Evolutionary conservation across 2,329 filamentous ascomycete genomes (phyloP), one percentile per base, ranked within the genome.

Genomic region (Chaetomium sp.): DNA sequence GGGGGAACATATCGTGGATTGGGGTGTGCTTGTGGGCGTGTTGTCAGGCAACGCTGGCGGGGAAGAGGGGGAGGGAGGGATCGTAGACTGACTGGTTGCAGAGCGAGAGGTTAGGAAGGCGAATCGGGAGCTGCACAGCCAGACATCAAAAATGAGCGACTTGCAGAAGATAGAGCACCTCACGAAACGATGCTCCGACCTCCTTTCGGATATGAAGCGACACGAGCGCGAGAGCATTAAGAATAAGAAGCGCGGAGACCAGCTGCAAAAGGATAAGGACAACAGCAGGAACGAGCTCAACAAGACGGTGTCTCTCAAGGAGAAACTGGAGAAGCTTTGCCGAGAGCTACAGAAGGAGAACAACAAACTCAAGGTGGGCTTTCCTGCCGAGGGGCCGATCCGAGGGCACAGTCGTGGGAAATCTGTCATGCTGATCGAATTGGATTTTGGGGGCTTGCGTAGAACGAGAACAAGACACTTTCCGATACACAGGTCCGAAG

Each of bases 231-330:
- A 99, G 60, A 91, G 95, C 68, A 82, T 89, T 59, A 97, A 96
- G 74, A 94, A 92, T 66, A 97, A 96, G 78, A 95, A 96, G 72
- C 87, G 91, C 32, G 89, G 89, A 33, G 94, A 99, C 69, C 87
- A 90, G 67, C 73, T 99, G 54, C 94, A 99, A 71, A 99, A 97
- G 70, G 94, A 99, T 67, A 95, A 95, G 71, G 94, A 99, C 69
- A 85, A 89, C 63, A 87, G 88, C 55, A 85, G 91, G 65, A 88
- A 86, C 47, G 94, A 99, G 70, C 78, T 96, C 54, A 92, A 85
- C 73, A 96, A 96, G 74, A 92, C 91, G 27, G 86, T 88, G 19
- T 88, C 86, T 1, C 83, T 97, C 68, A 96, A 95, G 71, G 91
- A 97, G 70, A 97, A 97, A 73, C 77, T 99, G 46, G 94, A 99